phyloP scores from a whole-genome alignment of 768 basidiomycete species.

The Zangia roseola region DNA sequence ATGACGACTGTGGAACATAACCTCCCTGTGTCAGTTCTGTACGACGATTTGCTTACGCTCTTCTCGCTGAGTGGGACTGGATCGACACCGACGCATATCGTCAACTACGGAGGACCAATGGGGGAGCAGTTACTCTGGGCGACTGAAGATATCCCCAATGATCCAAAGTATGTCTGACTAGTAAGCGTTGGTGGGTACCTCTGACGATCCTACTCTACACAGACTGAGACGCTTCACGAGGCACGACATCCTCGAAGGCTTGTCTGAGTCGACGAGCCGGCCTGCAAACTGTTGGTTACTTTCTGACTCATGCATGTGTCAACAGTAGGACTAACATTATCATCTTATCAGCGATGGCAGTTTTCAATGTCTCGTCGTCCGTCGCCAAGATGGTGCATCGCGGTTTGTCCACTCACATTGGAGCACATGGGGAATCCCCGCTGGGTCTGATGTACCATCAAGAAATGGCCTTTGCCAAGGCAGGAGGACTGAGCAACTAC shows the following conservation, averaged over 20 bases:
- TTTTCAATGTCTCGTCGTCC: conserved; percentile 70
- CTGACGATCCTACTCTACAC: neutral
- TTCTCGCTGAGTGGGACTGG: conserved; percentile 69
- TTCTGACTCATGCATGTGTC: neutral
- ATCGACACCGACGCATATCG: conserved; percentile 71
- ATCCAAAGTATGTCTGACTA: conserved; percentile 54
- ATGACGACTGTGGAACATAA: conserved; percentile 79
- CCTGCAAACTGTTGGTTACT: conserved; percentile 53
- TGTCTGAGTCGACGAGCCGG: conserved; percentile 60
- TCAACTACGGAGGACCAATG: conserved; percentile 71
- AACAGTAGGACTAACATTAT: neutral
- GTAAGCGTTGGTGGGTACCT: neutral
- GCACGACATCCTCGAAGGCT: conserved; percentile 59
- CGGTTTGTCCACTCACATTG: conserved; percentile 63
- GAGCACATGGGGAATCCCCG: conserved; percentile 73
- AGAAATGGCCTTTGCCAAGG: conserved; percentile 64
- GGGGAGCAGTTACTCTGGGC: conserved; percentile 75
- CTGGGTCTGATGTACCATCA: conserved; percentile 75
- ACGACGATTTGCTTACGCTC: conserved; percentile 63
- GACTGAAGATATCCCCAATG: conserved; percentile 58
- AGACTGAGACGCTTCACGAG: conserved; percentile 64
- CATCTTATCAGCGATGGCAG: conserved; percentile 46
- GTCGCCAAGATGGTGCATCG: conserved; percentile 66
- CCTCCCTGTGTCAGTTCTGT: conserved; percentile 61
- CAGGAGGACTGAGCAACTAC: conserved; percentile 68